Percentiles rank a stretch among this genome's conserved stretches.
Conservation (phyloP, 768 basidiomycete species). For the Boletellus emodensis region DNA sequence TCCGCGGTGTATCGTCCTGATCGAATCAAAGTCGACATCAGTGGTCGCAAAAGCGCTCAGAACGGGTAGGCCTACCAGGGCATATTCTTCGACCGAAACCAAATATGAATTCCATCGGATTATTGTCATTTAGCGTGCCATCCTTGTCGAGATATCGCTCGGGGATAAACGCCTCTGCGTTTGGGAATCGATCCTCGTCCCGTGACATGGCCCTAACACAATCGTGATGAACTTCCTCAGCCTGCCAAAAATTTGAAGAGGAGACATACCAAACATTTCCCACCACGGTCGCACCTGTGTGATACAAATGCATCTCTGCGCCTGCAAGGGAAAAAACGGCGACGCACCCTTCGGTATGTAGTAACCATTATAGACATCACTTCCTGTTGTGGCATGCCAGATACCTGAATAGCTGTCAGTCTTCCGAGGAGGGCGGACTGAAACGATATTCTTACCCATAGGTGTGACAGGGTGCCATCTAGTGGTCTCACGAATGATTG, state of each 20-base stretch:
- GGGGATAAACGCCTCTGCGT: conserved; percentile 5
- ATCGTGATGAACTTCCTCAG: not conserved
- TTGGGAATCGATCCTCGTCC: conserved; percentile 7
- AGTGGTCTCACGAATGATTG: conserved; percentile 2
- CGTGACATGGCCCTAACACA: conserved; percentile 5
- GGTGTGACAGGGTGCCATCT: conserved; percentile 2
- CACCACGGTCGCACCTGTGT: conserved; percentile 10
- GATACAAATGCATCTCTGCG: no score
- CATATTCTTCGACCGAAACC: conserved; percentile 14
- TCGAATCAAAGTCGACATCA: not conserved
- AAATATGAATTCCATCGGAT: conserved; percentile 8
- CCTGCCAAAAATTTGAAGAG: not conserved
- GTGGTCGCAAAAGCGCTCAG: not conserved
- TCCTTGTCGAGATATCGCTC: conserved; percentile 12
- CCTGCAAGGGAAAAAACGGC: not conserved
- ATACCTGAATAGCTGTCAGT: not conserved
- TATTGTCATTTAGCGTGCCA: conserved; percentile 4
- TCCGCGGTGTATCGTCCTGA: conserved; percentile 2
- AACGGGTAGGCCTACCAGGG: not conserved
- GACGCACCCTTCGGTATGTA: conserved; percentile 28
- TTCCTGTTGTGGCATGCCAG: conserved; percentile 12
- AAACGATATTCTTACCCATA: not conserved
- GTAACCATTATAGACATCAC: conserved; percentile 32
- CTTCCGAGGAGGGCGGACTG: not conserved
- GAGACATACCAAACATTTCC: conserved; percentile 10